phyloP scores from a whole-genome alignment of 2,329 filamentous ascomycete genomes.

The Pseudocercospora cruenta region DNA sequence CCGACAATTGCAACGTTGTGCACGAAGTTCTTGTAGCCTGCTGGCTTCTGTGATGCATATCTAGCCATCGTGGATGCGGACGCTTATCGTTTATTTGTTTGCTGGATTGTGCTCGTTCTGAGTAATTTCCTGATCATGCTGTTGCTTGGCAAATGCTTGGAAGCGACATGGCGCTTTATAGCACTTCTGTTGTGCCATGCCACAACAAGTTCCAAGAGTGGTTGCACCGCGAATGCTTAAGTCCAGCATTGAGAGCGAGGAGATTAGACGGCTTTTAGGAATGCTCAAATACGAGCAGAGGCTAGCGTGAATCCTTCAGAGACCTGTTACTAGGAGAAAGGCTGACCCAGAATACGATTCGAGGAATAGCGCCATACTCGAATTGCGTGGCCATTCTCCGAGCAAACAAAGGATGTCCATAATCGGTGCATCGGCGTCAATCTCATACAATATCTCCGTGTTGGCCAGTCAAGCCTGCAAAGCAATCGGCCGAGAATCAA shows the following conservation, averaged over 20 bases:
- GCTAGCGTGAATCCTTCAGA: slow-evolving; percentile 1
- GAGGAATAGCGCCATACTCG: too few relatives aligned
- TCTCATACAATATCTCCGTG: background rate
- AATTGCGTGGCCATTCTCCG: background rate
- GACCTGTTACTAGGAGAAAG: background rate
- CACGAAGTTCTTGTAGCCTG: slow-evolving; percentile 30
- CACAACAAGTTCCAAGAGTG: background rate
- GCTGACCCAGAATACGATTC: background rate
- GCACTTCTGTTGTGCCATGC: background rate
- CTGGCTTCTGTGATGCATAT: slow-evolving; percentile 7
- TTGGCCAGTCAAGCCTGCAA: background rate
- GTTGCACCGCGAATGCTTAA: background rate
- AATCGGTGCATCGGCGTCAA: background rate
- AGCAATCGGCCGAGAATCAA: background rate
- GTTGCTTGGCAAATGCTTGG: background rate
- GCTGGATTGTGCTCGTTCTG: background rate
- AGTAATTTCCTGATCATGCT: background rate
- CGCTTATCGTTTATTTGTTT: background rate
- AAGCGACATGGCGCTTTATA: background rate
- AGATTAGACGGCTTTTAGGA: background rate
- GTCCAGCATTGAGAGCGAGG: background rate
- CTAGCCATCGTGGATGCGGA: slow-evolving; percentile 4
- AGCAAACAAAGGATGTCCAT: background rate
- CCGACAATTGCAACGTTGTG: slow-evolving; percentile 46
- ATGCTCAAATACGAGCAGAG: background rate